Base-by-base conservation (phyloP, 305 asterid species). In the Fraxinus paxiana region DNA sequence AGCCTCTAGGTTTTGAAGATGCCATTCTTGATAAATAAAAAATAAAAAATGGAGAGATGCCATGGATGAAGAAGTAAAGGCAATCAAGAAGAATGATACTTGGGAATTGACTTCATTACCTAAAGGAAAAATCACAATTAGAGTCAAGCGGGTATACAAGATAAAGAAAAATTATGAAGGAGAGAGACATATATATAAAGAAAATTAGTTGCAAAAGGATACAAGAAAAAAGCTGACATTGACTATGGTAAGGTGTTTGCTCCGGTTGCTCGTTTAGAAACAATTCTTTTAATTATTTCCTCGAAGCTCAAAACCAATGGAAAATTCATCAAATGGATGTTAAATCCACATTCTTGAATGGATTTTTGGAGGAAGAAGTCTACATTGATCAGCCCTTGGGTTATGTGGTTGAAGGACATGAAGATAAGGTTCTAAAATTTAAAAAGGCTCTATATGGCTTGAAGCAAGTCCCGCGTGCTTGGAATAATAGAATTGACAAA, bases 301-400 rank as follows among this genome's bases (percentile, higher is more conserved):
- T 10, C 30, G 8, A 20, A 9, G 15, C 65, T 35, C 73, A 71
- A 22, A 22, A 72, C 7, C 17, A 34, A 0, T 72, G 73, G 41
- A 22, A 26, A 5, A 1, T 51, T 48, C 63, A 71, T 73, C 24
- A 71, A n/a, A 70, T 79, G 59, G 83, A 80, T 80, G 74, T 73
- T 28, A 80, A 72, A 5, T 38, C 35, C 10, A 13, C 69, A 20
- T 69, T 79, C n/a, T 5, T 79, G 5, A 78, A 78, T 78, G 28
- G 5, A 17, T n/a, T 13, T 1, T 9, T 48, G 0, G 24, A 46
- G 13, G 31, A 51, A 20, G 22, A 80, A 1, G 74, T 72, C 31
- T 61, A 22, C 9, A 18, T 61, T 22, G 31, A 61, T 7, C 28
- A 61, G 5, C 31, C 31, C 22, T 22, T 48, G 2, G 33, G 22